Conservation (phyloP, 257 asterid genomes). For the Solanum sitiens region DNA sequence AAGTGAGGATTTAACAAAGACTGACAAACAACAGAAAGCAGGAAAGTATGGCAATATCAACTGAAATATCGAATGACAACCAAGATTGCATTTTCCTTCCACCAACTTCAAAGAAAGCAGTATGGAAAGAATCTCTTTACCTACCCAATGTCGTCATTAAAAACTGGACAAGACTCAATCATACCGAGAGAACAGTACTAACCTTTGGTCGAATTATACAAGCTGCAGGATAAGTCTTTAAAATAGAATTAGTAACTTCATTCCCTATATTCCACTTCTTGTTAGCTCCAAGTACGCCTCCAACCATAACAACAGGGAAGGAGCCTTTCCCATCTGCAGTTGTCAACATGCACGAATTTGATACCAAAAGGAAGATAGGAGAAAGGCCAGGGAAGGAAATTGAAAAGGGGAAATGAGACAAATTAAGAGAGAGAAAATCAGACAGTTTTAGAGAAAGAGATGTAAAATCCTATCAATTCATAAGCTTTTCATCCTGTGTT, state of each 20-base stretch:
- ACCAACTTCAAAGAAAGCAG: neutral
- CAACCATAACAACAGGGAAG: constrained; percentile 92
- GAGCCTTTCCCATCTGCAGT: constrained; percentile 60
- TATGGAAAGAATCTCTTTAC: neutral
- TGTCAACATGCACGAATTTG: neutral
- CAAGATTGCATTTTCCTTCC: neutral
- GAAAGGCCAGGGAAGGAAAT: neutral
- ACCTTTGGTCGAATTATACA: constrained; percentile 83
- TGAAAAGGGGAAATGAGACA: neutral
- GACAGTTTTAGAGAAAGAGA: neutral
- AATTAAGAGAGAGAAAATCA: neutral
- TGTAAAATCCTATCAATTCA: neutral
- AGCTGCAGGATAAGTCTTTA: constrained; percentile 66
- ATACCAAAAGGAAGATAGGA: neutral
- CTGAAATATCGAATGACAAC: neutral
- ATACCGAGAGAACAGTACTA: constrained; percentile 3
- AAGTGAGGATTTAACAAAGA: neutral
- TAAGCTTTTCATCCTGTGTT: neutral
- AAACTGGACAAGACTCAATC: neutral
- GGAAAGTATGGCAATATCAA: neutral
- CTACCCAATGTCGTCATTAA: neutral
- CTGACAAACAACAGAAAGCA: neutral
- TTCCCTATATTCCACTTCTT: constrained; percentile 73
- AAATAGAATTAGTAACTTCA: constrained; percentile 53
- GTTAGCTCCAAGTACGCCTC: constrained; percentile 88